Evolutionary conservation across 441 rosid genomes (phyloP).

Genomic region (Mallotus japonicus): DNA sequence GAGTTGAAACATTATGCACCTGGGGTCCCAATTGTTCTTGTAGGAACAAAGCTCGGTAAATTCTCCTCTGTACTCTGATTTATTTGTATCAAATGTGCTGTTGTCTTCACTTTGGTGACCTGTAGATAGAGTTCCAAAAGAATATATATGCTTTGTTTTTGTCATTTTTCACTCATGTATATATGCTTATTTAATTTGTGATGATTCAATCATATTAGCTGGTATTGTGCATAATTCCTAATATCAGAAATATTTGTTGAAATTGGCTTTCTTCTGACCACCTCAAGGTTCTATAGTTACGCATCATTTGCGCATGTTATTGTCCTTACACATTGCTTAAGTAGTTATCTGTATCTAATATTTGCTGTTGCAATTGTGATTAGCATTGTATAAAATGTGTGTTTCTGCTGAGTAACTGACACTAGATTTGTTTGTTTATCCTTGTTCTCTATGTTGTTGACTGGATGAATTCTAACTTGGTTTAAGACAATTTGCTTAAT

Average conservation of each 20-base stretch:
- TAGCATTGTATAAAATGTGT: not conserved
- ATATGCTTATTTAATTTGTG: not conserved
- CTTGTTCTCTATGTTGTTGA: not conserved
- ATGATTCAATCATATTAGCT: not conserved
- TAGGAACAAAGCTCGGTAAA: slow-evolving; percentile 80
- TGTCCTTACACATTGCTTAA: not conserved
- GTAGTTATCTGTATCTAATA: not conserved
- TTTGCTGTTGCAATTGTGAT: not conserved
- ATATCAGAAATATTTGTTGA: not conserved
- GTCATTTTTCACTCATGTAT: not conserved
- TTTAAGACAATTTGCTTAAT: slow-evolving; percentile 2
- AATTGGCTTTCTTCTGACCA: not conserved
- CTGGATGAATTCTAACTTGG: not conserved
- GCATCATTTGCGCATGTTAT: not conserved
- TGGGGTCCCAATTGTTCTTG: slow-evolving; percentile 80
- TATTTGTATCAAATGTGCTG: not conserved
- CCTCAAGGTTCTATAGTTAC: not conserved
- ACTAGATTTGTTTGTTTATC: not conserved
- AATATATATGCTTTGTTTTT: not conserved
- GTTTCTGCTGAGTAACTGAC: not conserved
- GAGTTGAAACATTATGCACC: slow-evolving; percentile 87
- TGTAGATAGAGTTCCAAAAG: not conserved
- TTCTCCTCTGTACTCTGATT: not conserved
- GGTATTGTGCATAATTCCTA: not conserved
- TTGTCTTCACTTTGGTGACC: not conserved